Base-by-base conservation (phyloP, 306 rosid genomes). In the Mimosa bimucronata region DNA sequence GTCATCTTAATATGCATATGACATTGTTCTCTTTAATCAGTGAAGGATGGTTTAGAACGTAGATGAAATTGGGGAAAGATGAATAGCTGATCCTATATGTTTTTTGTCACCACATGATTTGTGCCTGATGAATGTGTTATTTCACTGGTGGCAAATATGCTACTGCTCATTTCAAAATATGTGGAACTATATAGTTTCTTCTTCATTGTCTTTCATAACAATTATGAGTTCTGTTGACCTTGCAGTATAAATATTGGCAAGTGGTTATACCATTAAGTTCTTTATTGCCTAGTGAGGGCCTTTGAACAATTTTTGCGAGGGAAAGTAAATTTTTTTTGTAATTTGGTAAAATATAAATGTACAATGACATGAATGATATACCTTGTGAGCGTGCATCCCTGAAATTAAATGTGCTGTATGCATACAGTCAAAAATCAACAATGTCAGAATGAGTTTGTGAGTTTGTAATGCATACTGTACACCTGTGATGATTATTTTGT, bases 1-100 rank as follows among this genome's bases (percentile, higher is more conserved):
- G 53, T 77, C 23, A 83, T 79, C 29, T 61, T 84, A 61, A 60
- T 73, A 50, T 76, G 73, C 30, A 66, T 30, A 79, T 45, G 64
- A 21, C 44, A 60, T 73, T 28, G 77, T 23, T 53, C 46, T 21
- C 34, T 76, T 75, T 72, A 66, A 52, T 67, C 9, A n/a, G 9
- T 65, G 69, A 66, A 48, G 11, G 48, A 31, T 50, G 72, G 52
- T 48, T 61, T 38, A 46, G 66, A 73, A 50, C 19, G n/a, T 53
- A 42, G 34, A 64, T 64, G 77, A 74, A 74, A 72, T 60, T 37
- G 60, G 23, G 79, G 37, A 67, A 79, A 31, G 31, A 82, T 57
- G 79, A 29, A 80, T 13, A 3, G n/a, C 9, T 58, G 65, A 57
- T 50, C 73, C 48, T 76, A 37, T 31, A 70, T 12, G 16, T 78